Evolutionary conservation across 2,329 filamentous ascomycete genomes (phyloP).

Genomic region (Pyricularia pennisetigena): DNA sequence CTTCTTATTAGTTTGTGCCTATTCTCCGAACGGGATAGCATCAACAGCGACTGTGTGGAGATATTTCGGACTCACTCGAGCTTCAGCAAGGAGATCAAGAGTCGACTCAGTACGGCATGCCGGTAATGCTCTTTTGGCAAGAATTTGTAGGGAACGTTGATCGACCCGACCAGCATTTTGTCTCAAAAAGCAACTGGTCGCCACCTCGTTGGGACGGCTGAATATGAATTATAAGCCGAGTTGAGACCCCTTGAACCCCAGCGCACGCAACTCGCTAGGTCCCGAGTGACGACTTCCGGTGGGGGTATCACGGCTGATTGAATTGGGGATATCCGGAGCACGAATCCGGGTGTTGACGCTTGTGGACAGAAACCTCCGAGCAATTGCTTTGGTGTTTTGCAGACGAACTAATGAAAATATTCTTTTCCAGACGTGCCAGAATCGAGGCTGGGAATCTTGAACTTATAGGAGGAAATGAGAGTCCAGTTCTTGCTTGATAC

Average conservation of each 20-base stretch:
- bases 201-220: not conserved
- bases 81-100: not conserved
- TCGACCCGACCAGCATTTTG: not conserved
- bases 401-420: not conserved
- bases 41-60: not conserved
- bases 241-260: not conserved
- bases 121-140: not conserved
- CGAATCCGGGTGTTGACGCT: not conserved
- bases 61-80: not conserved
- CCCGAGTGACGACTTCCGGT: not conserved
- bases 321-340: slow-evolving; percentile 5
- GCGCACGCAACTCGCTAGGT: not conserved
- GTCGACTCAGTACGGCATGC: not conserved
- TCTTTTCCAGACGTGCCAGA: not conserved
- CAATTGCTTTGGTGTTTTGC: not conserved
- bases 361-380: not conserved
- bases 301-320: not conserved
- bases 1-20: not conserved
- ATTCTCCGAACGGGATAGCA: not conserved
- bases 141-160: not conserved
- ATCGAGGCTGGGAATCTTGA: not conserved
- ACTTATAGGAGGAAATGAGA: not conserved
- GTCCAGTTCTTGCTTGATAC: not conserved
- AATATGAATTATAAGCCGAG: not conserved
- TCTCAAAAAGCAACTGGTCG: not conserved